Evolutionary conservation across 1,284 basidiomycete species (phyloP), one percentile per base, ranked within the genome.

Genomic region (Afroboletus lepidellus): DNA sequence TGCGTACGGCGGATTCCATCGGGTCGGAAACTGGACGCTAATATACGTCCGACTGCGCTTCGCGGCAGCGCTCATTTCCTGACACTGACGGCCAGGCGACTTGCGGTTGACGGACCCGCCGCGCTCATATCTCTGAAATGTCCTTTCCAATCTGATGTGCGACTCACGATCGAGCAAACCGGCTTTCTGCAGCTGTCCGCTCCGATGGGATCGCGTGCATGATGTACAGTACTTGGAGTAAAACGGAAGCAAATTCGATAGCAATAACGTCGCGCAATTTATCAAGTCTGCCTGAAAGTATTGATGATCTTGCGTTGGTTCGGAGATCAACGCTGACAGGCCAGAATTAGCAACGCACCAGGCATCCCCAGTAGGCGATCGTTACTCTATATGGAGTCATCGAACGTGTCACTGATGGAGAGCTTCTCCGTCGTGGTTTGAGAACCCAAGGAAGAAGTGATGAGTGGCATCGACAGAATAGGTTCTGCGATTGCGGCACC

Each of bases 1-100:
- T 78, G 33, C 84, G 81, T 57, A 70, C 70, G 30, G 67, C 81
- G 6, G 89, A 90, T 60, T 84, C 79, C 67, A 77, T 72, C 59
- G 81, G 3, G 6, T 29, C 12, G 27, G 5, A 12, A 8, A 12
- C 27, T 6, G 27, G 12, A 12, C 6, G 27, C 12, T 29, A 13
- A 30, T 30, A 4, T 9, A 12, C 29, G 9, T 30, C 29, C 29
- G 29, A 30, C 15, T 27, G 29, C 29, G 9, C 29, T 30, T 30
- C 29, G 11, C 29, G 15, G 29, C 29, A 30, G 11, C 29, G 29
- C 11, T 27, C 9, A 9, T 27, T 6, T 9, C 3, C 9, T 30
- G 29, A 11, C 29, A 11, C 3, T 30, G 29, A 30, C 29, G 9
- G 29, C 29, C 9, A 30, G 5, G 2, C 25, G 5, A 27, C 21